Base-by-base conservation (phyloP, 306 rosid genomes). In the Begonia peltatifolia region DNA sequence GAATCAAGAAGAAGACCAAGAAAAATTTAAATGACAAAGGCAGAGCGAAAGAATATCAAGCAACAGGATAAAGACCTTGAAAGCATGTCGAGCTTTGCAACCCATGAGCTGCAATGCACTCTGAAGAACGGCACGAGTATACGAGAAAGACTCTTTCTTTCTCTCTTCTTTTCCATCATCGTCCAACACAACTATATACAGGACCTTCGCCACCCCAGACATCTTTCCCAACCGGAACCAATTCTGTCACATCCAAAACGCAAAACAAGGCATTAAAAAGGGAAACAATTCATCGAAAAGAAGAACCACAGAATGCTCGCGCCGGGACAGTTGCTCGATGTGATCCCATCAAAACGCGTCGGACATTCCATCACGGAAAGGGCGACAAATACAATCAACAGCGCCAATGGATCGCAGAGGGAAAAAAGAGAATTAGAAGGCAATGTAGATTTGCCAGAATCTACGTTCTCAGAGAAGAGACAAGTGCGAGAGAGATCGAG, bases 51-150 rank as follows among this genome's bases (percentile, higher is more conserved):
- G 23, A 18, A 44, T 60, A 65, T 13, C 59, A 18, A 13, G 18
- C 9, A 59, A 41, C 13, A 1, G 46, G 9, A 8, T 15, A 8
- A 12, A 54, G 41, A 80, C 97, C 97, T 89, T 89, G 50, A 89
- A 85, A 48, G 97, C 94, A 57, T 89, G 97, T 9, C 97, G 76
- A 2, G 95, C 82, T 58, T 89, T 89, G 68, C 97, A 89, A 53
- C 97, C 97, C 79, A 89, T 89, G 13, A 85, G 90, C 58, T 89
- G 97, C 12, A 89, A 74, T 30, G 87, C 83, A 42, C 82, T 89
- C 69, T 82, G 97, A 14, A 89, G 71, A 64, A 83, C 82, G 3
- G 93, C 55, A 17, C 94, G 90, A 60, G 97, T 68, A 50, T 89
- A 85, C 2, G 90, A 68, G 53, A 82, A 89, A 0, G 97, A 80